phyloP scores from a whole-genome alignment of 2,329 filamentous ascomycete genomes.

The Calonectria crousiana region DNA sequence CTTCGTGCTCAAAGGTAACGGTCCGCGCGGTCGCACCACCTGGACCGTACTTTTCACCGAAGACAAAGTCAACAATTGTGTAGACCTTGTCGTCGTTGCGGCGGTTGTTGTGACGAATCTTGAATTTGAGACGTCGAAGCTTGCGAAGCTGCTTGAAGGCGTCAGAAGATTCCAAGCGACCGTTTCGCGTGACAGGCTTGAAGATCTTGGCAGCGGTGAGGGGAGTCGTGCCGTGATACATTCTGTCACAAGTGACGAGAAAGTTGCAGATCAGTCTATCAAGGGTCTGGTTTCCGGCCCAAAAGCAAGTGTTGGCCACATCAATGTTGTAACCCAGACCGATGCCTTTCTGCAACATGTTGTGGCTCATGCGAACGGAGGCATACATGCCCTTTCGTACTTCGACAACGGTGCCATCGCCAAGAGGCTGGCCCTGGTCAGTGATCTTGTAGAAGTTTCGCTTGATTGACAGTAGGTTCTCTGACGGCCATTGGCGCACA shows the following conservation, averaged over 20 bases:
- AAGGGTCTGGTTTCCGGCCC: slow-evolving; percentile 61
- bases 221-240: slow-evolving; percentile 43
- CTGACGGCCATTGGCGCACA: slow-evolving; percentile 82
- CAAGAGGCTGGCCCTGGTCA: slow-evolving; percentile 66
- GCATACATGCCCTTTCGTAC: slow-evolving; percentile 92
- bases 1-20: slow-evolving; percentile 67
- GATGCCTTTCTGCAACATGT: slow-evolving; percentile 60
- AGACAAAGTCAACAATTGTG: slow-evolving; percentile 65
- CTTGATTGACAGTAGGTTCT: slow-evolving; percentile 78
- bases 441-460: slow-evolving; percentile 81
- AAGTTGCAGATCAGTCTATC: slow-evolving; percentile 53
- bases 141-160: slow-evolving; percentile 67
- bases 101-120: slow-evolving; percentile 63
- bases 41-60: slow-evolving; percentile 55
- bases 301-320: slow-evolving; percentile 93
- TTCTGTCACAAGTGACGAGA: slow-evolving; percentile 46
- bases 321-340: slow-evolving; percentile 88
- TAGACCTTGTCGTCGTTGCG: slow-evolving; percentile 61
- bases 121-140: slow-evolving; percentile 68
- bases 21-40: slow-evolving; percentile 64
- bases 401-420: slow-evolving; percentile 69
- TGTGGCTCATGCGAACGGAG: slow-evolving; percentile 81
- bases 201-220: slow-evolving; percentile 47
- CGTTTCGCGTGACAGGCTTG: slow-evolving; percentile 48
- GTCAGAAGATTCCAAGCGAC: slow-evolving; percentile 56